Evolutionary conservation across 345 rosid genomes (phyloP).

Genomic region (Zanthoxylum bungeanum): DNA sequence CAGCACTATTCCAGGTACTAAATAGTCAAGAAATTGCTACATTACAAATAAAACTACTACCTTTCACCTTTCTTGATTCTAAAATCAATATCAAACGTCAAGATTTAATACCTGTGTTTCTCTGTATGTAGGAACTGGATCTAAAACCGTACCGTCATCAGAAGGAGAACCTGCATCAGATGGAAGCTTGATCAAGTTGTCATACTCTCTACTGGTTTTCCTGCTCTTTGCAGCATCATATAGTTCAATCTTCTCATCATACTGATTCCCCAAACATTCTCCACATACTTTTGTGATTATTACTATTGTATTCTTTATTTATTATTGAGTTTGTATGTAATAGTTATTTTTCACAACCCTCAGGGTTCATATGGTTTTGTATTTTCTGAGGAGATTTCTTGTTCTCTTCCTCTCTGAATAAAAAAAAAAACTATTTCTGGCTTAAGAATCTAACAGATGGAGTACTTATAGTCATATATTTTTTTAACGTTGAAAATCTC

Average conservation of each 20-base stretch:
- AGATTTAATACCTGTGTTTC: not conserved
- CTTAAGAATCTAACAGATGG: not conserved
- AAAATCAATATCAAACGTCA: not conserved
- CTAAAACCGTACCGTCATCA: constrained; percentile 60
- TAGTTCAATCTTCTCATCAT: constrained; percentile 33
- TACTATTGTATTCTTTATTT: constrained; percentile 2
- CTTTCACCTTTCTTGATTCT: not conserved
- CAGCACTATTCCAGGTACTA: constrained; percentile 53
- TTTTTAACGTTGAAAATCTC: no score
- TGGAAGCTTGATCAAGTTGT: constrained; percentile 53
- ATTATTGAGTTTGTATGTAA: constrained; percentile 15
- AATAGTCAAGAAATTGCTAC: not conserved
- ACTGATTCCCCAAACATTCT: constrained; percentile 22
- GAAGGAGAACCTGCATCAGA: constrained; percentile 49
- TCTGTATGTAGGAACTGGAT: constrained; percentile 45
- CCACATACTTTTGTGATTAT: not conserved
- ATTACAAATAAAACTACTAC: not conserved
- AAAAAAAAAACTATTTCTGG: constrained; percentile 22
- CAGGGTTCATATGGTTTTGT: constrained; percentile 30
- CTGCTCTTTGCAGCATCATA: constrained; percentile 54
- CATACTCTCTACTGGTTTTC: constrained; percentile 47
- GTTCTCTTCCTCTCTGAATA: constrained; percentile 43
- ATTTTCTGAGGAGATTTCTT: constrained; percentile 34
- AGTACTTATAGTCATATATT: not conserved
- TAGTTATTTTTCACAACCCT: constrained; percentile 12